Percentiles rank a stretch among this genome's conserved stretches.
Evolutionary conservation across 441 rosid species (phyloP).

Genomic region (Populus hybrid): DNA sequence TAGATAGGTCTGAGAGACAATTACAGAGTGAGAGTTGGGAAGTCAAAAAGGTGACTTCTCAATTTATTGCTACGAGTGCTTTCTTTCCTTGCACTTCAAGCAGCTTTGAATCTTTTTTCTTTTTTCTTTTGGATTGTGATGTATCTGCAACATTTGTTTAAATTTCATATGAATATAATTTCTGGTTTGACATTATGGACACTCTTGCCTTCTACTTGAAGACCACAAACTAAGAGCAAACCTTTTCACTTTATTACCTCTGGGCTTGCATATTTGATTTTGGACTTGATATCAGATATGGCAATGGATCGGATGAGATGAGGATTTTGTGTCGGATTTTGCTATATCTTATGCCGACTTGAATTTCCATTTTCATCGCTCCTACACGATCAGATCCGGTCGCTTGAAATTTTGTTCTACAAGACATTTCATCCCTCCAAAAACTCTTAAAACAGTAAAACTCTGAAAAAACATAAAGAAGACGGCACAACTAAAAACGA

Average conservation of each 20-base stretch:
- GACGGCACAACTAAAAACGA: not conserved
- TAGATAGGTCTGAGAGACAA: slow-evolving; percentile 27
- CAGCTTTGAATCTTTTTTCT: slow-evolving; percentile 4
- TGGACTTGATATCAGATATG: not conserved
- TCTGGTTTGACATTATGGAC: slow-evolving; percentile 7
- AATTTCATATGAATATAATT: slow-evolving; percentile 29
- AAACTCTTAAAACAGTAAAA: too few species aligned
- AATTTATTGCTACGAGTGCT: slow-evolving; percentile 22
- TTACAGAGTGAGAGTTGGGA: slow-evolving; percentile 34
- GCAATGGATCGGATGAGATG: not conserved
- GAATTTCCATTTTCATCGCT: not conserved
- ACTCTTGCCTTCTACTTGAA: not conserved
- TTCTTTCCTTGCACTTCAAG: slow-evolving; percentile 22
- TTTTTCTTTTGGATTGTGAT: slow-evolving; percentile 26
- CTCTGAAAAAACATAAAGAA: not conserved
- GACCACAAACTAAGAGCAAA: not conserved
- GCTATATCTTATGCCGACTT: not conserved
- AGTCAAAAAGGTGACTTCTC: slow-evolving; percentile 32
- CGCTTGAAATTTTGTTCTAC: too few species aligned
- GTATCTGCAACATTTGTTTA: slow-evolving; percentile 38
- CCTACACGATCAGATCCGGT: not conserved
- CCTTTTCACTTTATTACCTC: not conserved
- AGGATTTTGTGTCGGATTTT: not conserved
- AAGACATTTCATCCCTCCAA: too few species aligned
- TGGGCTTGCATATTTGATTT: too few species aligned